Evolutionary conservation across 345 rosid genomes (phyloP).

Genomic region (Euclidium syriacum): DNA sequence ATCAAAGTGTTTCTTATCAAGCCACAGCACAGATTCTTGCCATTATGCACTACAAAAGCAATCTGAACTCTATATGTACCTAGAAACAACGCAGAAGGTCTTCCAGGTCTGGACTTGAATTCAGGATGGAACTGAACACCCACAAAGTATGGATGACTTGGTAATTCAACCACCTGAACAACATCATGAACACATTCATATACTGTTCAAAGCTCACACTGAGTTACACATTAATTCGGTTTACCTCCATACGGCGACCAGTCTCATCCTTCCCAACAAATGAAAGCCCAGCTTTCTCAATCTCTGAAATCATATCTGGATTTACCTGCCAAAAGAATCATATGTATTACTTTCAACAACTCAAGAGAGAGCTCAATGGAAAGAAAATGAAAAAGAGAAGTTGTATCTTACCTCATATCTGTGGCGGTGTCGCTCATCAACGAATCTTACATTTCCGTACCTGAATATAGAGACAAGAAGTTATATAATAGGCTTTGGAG

Average conservation of each 20-base stretch:
- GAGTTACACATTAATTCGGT: neutral
- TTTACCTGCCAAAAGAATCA: conserved; percentile 45
- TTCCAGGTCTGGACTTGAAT: conserved; percentile 91
- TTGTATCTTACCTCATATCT: conserved; percentile 61
- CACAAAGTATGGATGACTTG: conserved; percentile 57
- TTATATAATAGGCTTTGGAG: neutral
- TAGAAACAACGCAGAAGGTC: conserved; percentile 81
- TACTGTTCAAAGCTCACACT: neutral
- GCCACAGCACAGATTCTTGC: neutral
- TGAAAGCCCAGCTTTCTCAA: conserved; percentile 66
- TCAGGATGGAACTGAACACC: conserved; percentile 97
- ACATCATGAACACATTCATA: neutral
- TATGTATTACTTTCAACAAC: neutral
- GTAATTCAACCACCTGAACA: conserved; percentile 54
- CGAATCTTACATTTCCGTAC: conserved; percentile 58
- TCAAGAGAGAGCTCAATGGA: neutral
- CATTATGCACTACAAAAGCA: neutral
- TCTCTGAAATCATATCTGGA: conserved; percentile 57
- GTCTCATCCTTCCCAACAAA: conserved; percentile 81
- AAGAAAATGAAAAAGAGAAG: neutral
- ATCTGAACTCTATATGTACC: too few relatives aligned
- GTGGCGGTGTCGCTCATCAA: conserved; percentile 79
- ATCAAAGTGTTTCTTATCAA: neutral
- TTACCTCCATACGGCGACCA: conserved; percentile 73
- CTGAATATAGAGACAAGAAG: conserved; percentile 28